These are phyloP conservation scores for Lomentospora prolificans DNA, from an alignment of 2,329 filamentous ascomycete genomes.

Conservation along the genomic window DNA sequence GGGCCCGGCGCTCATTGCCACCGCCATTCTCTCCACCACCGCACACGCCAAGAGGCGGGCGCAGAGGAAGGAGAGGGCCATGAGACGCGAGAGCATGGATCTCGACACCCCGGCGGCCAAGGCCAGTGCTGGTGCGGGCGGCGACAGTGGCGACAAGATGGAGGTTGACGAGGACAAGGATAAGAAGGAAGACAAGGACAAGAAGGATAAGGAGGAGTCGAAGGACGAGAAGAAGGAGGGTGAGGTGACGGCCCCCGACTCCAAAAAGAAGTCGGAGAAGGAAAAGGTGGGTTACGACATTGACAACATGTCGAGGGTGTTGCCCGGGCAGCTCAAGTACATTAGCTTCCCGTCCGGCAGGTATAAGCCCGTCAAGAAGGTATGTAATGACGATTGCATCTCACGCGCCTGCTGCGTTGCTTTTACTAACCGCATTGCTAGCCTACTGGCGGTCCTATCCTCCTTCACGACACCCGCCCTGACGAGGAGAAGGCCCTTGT, in stretches of 20 bases:
- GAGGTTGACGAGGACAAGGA: conserved; percentile 63
- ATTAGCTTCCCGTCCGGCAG: conserved; percentile 84
- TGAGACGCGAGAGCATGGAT: conserved; percentile 90
- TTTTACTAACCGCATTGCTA: too few species aligned
- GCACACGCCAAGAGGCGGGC: conserved; percentile 93
- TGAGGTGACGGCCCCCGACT: conserved; percentile 35
- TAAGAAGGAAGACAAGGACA: conserved; percentile 33
- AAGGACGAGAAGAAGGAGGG: conserved; percentile 50
- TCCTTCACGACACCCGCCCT: conserved; percentile 78
- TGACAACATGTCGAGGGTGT: conserved; percentile 91
- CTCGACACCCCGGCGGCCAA: conserved; percentile 65
- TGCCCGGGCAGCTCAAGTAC: conserved; percentile 88
- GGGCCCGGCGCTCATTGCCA: conserved; percentile 86
- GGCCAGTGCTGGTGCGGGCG: conserved; percentile 44
- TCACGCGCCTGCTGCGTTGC: too few species aligned
- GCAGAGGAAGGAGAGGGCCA: conserved; percentile 85
- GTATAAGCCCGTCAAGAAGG: conserved; percentile 86
- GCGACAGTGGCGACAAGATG: conserved; percentile 69
- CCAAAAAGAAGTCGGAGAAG: conserved; percentile 86
- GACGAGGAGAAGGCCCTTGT: conserved; percentile 70
- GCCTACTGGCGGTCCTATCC: conserved; percentile 86
- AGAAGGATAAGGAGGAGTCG: conserved; percentile 49
- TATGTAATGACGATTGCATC: too few species aligned
- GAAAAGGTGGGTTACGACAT: conserved; percentile 96
- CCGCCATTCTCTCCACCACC: conserved; percentile 90